Evolutionary conservation across 202 grass and related monocot species (phyloP), one percentile per base, ranked within the genome.

Genomic region (Panicum virgatum): DNA sequence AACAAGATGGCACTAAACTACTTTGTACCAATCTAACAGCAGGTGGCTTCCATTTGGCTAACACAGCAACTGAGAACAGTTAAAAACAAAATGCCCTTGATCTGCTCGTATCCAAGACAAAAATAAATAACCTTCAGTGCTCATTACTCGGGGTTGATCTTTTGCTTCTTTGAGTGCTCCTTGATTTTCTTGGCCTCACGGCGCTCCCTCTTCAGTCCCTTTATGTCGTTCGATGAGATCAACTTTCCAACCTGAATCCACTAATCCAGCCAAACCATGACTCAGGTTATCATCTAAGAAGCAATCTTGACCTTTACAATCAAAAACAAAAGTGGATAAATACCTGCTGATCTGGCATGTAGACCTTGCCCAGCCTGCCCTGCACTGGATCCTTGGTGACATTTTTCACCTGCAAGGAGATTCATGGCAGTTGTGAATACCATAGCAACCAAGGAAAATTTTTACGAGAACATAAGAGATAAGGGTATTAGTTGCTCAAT

Each of bases 281-380:
- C n/a, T 72, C 29, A 36, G 27, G 20, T 85, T 71, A 85, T 9
- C 12, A 51, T 36, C 30, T 5, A 26, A 52, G 51, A 72, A 20
- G 54, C 25, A 76, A 27, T 34, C 20, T 59, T 39, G 1, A 58
- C 32, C 20, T 73, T 58, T 62, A 38, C 3, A 3, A 51, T 11
- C 14, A 7, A 32, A 75, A 2, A 62, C 71, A 74, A 53, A 39
- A 13, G 32, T 47, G 0, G 2, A 14, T 29, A 74, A 71, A 22
- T 82, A 97, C 94, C 91, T 92, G 80, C 74, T 97, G 94, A 18
- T 97, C 87, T 77, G 94, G 94, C 62, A 97, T 97, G 80, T 92
- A 97, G 32, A 97, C 85, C 32, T 64, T 94, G 72, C 94, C 94
- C 73, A 76, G 29, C 85, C 39, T 97, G 50, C 91, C 91, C 39